Evolutionary conservation across 176 grass and related monocot species (phyloP), one percentile per base, ranked within the genome.

Genomic region (Musa schizocarpa): DNA sequence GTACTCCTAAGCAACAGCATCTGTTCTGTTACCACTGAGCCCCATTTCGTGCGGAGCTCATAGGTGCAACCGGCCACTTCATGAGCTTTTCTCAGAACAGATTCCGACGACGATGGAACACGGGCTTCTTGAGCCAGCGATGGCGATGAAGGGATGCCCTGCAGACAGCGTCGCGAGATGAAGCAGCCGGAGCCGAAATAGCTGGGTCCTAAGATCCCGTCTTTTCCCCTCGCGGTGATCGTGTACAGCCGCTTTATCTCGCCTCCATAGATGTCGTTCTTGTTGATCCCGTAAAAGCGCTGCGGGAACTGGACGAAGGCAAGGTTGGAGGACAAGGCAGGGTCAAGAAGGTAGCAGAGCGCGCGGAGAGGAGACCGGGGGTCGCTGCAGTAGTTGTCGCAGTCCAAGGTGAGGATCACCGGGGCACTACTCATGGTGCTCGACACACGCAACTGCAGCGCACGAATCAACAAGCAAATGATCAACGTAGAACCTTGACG

Each of bases 291-390:
- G 24, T 72, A 49, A 62, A 83, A 87, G 26, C 62, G 71, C 27
- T 87, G 85, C 17, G 85, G 85, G 81, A 87, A 87, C 52, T 87
- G 85, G 24, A 87, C 85, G 27, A 19, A 87, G 25, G 85, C 69
- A 0, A 87, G 76, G 17, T 82, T 54, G 11, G 29, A 8, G 14
- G 80, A 55, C 26, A 75, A 71, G 34, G 62, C 20, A 0, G 64
- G 70, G 49, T 87, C 85, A 12, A 87, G 53, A 19, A 87, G 76
- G 78, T 87, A 87, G 66, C 80, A 87, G 11, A 87, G 76, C 22
- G 56, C 81, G 2, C 63, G 63, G 16, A 79, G 71, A 5, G 80
- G 85, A 17, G 85, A 79, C 13, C 65, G 74, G 1, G 85, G 85
- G 29, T 82, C 64, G 6, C 68, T 87, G 26, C 71, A 82, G 80